Evolutionary conservation across 768 basidiomycete genomes (phyloP), one percentile per base, ranked within the genome.

Genomic region (Leccinum variicolor): DNA sequence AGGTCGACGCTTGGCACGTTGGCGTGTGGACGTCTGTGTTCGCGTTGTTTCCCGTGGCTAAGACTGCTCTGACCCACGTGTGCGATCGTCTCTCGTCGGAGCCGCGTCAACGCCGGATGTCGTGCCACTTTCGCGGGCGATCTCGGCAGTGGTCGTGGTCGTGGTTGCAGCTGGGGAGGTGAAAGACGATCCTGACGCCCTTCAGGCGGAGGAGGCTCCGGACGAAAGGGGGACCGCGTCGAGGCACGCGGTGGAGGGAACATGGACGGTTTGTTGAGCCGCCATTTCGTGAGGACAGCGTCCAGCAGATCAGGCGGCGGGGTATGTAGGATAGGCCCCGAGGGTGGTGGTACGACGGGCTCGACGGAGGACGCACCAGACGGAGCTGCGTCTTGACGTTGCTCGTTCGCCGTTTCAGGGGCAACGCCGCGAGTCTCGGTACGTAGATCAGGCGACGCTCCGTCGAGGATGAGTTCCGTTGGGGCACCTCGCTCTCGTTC

Each of bases 1-100:
- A 71, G 63, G 46, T 73, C 66, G 14, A 73, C 4, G 49, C 63
- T 62, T 4, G 68, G 70, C 1, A 66, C 60, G 3, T 14, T 19
- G 6, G 6, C n/a, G 4, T 29, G 41, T 17, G 54, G 15, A 21
- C 45, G 43, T 45, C 4, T 3, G 4, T 1, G 48, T 50, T 48
- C 28, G 7, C 25, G 26, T 25, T 52, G 29, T n/a, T 33, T 25
- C 7, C n/a, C 50, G n/a, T 47, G 10, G 2, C 19, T 15, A 25
- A 19, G 3, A 19, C 25, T 21, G 13, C 19, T 41, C 17, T 15
- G 21, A 21, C 2, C 33, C 9, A 10, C 48, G 29, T 55, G 52
- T 4, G 51, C 53, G 17, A 62, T 57, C 9, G 63, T 62, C 33
- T 68, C 60, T 45, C 64, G 61, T 34, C 62, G 64, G 14, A 60